Evolutionary conservation across 305 asterid species (phyloP), one percentile per base, ranked within the genome.

Genomic region (Solanum hybrid): DNA sequence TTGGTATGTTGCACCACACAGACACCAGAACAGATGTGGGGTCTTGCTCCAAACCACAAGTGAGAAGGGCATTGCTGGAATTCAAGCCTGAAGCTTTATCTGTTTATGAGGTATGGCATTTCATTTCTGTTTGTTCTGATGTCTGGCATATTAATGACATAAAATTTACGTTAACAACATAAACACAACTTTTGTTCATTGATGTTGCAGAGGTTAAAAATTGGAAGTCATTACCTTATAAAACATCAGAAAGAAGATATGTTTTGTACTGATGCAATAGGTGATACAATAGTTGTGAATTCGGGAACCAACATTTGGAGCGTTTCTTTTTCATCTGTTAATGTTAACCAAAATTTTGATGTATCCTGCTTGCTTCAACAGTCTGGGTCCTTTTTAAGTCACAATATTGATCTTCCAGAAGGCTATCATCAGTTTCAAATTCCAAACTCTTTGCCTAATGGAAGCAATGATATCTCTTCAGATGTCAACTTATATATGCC

Each of bases 211-310:
- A 93, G 93, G 22, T 51, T 96, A 92, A 94, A 88, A 94, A 94
- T 96, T 56, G 96, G 98, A 89, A 71, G 92, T 87, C 93, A 80
- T 89, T 97, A 97, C 92, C 92, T 96, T 71, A 90, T 96, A 73
- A 91, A 92, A 89, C 95, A 94, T 87, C 90, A 91, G 90, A 90
- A 92, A 80, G 92, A 92, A 91, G 96, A 94, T 81, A 78, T 79
- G 82, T 89, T 93, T 76, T 91, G 96, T 91, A 69, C 91, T 69
- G 89, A 86, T 90, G 78, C 69, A 82, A 88, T 87, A 85, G 89
- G 89, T 79, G 94, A 90, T 86, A 94, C 93, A 92, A 85, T 96
- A 88, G 88, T 82, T 81, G 78, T 97, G 90, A 87, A 81, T 90
- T 89, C 96, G 24, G 91, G 82, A 78, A 94, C 93, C 71, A 29